phyloP scores from a whole-genome alignment of 345 rosid species.

The Fremontodendron californicum region DNA sequence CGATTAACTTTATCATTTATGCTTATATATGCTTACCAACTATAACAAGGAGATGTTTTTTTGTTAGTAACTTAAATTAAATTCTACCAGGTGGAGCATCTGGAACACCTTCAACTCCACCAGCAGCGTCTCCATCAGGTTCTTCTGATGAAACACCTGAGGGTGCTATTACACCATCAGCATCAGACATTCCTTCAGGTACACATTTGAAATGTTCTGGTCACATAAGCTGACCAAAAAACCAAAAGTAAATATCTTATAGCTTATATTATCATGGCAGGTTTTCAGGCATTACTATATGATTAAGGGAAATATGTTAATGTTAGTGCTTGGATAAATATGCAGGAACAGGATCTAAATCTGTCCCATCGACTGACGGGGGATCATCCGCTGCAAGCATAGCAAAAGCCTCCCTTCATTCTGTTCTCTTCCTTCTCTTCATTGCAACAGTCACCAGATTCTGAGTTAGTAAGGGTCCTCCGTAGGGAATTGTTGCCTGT shows the following conservation, averaged over 20 bases:
- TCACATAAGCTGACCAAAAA: not conserved
- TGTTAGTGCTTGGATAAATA: not conserved
- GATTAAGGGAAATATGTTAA: not conserved
- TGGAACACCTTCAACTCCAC: not conserved
- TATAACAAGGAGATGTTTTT: not conserved
- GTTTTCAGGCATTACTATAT: not conserved
- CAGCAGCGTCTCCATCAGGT: conserved; percentile 1
- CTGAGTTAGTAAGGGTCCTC: not conserved
- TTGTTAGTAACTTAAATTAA: not conserved
- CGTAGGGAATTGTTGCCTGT: not conserved
- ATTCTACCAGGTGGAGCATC: conserved; percentile 1
- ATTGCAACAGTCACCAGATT: conserved; percentile 7
- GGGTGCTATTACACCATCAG: conserved; percentile 5
- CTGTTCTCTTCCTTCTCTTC: conserved; percentile 8
- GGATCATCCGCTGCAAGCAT: conserved; percentile 13
- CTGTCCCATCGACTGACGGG: not conserved
- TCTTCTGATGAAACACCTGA: not conserved
- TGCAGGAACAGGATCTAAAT: conserved; percentile 10
- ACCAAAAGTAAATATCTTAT: not conserved
- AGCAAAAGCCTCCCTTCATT: not conserved
- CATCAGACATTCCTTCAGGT: not conserved
- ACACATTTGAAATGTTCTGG: not conserved
- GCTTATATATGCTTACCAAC: not conserved
- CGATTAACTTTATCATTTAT: not conserved
- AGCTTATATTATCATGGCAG: not conserved